Conservation (phyloP, 257 asterid genomes). For the Sherardia arvensis region DNA sequence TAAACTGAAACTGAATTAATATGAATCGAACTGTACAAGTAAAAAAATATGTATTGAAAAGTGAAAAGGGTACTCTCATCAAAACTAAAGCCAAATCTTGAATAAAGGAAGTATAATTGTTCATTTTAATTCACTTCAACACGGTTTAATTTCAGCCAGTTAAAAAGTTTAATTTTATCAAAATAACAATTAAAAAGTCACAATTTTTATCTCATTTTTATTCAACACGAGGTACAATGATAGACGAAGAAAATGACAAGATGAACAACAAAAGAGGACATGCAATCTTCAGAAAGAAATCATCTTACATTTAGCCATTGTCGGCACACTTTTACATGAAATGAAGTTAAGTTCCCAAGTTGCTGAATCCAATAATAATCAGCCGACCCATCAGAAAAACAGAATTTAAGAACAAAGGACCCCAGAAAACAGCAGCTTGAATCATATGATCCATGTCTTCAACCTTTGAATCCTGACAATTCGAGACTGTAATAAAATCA, state of each 20-base stretch:
- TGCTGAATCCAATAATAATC: background rate
- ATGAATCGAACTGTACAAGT: no score
- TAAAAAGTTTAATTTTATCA: no score
- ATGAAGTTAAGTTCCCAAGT: background rate
- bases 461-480: background rate
- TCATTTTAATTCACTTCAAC: no score
- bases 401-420: constrained; percentile 6
- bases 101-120: no score
- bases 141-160: no score
- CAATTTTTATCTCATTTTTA: no score
- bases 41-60: no score
- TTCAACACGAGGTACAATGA: background rate
- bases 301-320: background rate
- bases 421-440: background rate
- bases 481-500: background rate
- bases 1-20: no score
- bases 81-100: no score
- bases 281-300: background rate
- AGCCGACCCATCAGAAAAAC: constrained; percentile 5
- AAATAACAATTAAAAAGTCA: no score
- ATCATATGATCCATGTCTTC: constrained; percentile 2
- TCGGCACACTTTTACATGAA: background rate
- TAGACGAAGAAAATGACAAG: background rate
- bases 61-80: no score
- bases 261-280: background rate